A percentile compares a stretch with the other conserved stretches of the same genome.
These are phyloP conservation scores for Cladophialophora carrionii DNA, from an alignment of 2,329 filamentous ascomycete species.

Conservation along the genomic window DNA sequence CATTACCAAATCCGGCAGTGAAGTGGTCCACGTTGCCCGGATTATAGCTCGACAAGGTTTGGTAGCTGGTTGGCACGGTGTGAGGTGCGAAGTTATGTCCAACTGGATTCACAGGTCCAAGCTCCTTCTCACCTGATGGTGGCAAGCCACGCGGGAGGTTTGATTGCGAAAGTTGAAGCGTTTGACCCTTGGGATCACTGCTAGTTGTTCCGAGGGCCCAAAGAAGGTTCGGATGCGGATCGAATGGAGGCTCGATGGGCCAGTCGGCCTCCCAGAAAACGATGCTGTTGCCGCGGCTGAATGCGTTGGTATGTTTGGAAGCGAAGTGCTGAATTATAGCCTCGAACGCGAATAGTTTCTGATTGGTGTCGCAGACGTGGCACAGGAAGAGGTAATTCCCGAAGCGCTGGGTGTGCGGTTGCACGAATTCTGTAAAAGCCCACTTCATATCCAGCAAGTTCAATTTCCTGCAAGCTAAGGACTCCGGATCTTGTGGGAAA, in stretches of 20 bases:
- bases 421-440: conserved; percentile 78
- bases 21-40: not conserved
- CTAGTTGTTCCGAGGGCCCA: conserved; percentile 23
- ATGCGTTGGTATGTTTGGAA: conserved; percentile 73
- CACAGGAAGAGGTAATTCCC: conserved; percentile 77
- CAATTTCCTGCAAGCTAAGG: conserved; percentile 56
- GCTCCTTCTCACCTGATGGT: not conserved
- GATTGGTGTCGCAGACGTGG: conserved; percentile 65
- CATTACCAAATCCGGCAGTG: not conserved
- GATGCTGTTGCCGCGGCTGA: conserved; percentile 72
- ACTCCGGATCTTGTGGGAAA: conserved; percentile 56
- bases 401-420: conserved; percentile 66
- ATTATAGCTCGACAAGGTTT: not conserved
- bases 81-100: not conserved
- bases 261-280: conserved; percentile 81
- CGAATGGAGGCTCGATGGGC: conserved; percentile 75
- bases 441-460: conserved; percentile 86
- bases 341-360: conserved; percentile 75
- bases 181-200: not conserved
- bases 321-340: conserved; percentile 81
- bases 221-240: conserved; percentile 57
- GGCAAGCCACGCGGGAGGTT: conserved; percentile 1
- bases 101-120: not conserved
- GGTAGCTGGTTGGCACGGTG: not conserved
- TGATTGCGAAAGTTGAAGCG: conserved; percentile 1